A percentile compares a stretch with the other conserved stretches of the same genome.
These are phyloP conservation scores for Conringia planisiliqua DNA, from an alignment of 345 rosid genomes.

Conservation along the genomic window DNA sequence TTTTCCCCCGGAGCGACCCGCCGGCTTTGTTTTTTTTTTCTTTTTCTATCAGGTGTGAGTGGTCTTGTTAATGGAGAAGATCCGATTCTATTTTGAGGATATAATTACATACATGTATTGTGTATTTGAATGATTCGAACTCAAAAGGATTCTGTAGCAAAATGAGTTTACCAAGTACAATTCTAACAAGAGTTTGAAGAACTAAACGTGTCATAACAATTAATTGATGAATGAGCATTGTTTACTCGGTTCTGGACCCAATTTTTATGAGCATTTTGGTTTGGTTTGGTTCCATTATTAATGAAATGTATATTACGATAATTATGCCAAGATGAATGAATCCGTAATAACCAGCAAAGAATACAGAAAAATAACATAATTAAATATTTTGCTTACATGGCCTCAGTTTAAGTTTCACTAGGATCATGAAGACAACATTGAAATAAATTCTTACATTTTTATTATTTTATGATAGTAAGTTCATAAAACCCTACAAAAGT, in stretches of 20 bases:
- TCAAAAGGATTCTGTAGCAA: not conserved
- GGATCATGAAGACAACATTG: not conserved
- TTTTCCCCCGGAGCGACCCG: conserved; percentile 35
- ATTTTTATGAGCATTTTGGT: not conserved
- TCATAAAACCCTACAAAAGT: conserved; percentile 1
- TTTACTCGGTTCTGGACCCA: too few species aligned
- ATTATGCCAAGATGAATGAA: conserved; percentile 54
- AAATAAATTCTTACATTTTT: not conserved
- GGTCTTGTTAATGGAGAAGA: conserved; percentile 8
- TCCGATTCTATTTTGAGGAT: not conserved
- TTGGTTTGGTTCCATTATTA: not conserved
- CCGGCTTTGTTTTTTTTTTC: not conserved
- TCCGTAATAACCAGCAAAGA: conserved; percentile 46
- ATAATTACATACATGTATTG: not conserved
- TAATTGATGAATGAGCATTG: not conserved
- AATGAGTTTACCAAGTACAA: not conserved
- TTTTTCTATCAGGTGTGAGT: not conserved
- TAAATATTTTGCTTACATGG: not conserved
- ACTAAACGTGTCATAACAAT: not conserved
- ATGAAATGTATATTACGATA: conserved; percentile 59
- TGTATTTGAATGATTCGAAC: conserved; percentile 9
- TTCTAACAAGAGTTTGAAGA: not conserved
- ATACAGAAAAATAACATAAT: conserved; percentile 33
- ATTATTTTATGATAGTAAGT: not conserved
- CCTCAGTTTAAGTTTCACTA: not conserved